Evolutionary conservation across 2,329 filamentous ascomycete genomes (phyloP), one percentile per base, ranked within the genome.

Genomic region (Thelonectria discophora): DNA sequence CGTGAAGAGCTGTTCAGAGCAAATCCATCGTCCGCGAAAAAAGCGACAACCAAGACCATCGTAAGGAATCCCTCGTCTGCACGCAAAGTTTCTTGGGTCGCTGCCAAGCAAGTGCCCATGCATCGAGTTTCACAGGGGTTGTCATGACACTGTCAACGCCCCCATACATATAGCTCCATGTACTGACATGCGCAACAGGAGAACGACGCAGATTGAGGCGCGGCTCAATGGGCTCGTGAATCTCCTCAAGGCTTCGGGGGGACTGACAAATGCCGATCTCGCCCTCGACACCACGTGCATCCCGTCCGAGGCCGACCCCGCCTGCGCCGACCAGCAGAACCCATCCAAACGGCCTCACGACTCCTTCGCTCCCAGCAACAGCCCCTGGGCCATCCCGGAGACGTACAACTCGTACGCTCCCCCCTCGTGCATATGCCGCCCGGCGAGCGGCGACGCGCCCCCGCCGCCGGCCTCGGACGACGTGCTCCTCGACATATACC

Each of bases 21-120:
- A 85, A 65, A 70, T 83, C 24, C 82, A 82, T 65, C 78, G 77
- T 21, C 81, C 81, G 3, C 77, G 83, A 30, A 85, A 85, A 72
- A 85, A 84, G 74, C 76, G 83, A 65, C 79, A 81, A 32, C 75
- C 74, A 34, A 83, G 81, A 60, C 80, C 81, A 32, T 84, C 82
- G 82, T 84, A 73, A 77, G 82, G 78, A 3, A 11, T 3, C 50
- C 30, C 18, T 8, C 2, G 13, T 15, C n/a, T n/a, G n/a, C n/a
- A n/a, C n/a, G n/a, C n/a, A n/a, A n/a, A n/a, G n/a, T n/a, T n/a
- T n/a, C n/a, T n/a, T n/a, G n/a, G n/a, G n/a, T n/a, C n/a, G n/a
- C n/a, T n/a, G n/a, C n/a, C n/a, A n/a, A n/a, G n/a, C n/a, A n/a
- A n/a, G n/a, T n/a, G n/a, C n/a, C n/a, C n/a, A 7, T 24, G 24